phyloP scores from a whole-genome alignment of 345 rosid species.

The Xanthoceras sorbifolium region DNA sequence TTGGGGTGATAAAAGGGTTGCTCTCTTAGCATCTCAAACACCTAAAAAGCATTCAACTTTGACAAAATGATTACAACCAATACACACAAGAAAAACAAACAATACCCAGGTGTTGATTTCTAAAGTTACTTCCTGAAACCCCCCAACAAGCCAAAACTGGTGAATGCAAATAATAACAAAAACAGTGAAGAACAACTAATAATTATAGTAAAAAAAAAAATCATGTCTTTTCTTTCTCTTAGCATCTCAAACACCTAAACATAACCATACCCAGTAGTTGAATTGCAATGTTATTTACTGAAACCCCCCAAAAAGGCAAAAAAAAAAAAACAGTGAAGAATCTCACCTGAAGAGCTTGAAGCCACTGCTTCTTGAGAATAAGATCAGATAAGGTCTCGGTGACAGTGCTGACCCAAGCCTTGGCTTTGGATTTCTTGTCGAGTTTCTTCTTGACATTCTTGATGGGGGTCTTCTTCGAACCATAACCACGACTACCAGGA shows the following conservation, averaged over 20 bases:
- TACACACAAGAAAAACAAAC: background rate
- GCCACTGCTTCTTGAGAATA: constrained; percentile 79
- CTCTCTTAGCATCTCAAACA: constrained; percentile 63
- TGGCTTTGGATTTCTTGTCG: constrained; percentile 61
- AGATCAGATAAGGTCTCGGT: constrained; percentile 75
- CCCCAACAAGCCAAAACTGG: background rate
- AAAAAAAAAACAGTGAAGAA: background rate
- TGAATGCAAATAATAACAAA: background rate
- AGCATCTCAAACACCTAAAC: background rate
- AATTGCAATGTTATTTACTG: background rate
- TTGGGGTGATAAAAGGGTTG: constrained; percentile 79
- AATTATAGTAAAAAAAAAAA: background rate
- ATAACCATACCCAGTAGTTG: constrained; percentile 11
- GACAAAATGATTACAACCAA: background rate
- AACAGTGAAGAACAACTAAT: background rate
- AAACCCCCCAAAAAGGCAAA: too few species aligned
- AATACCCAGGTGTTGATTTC: constrained; percentile 12
- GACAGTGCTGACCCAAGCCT: constrained; percentile 80
- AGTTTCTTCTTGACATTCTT: constrained; percentile 76
- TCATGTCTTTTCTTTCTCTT: background rate
- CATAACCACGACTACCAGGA: constrained; percentile 9
- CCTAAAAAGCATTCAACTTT: constrained; percentile 40
- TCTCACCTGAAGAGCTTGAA: constrained; percentile 72
- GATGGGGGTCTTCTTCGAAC: constrained; percentile 49
- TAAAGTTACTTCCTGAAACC: background rate